A percentile compares a stretch with the other conserved stretches of the same genome.
phyloP scores from a whole-genome alignment of 257 asterid genomes.

The Misopates orontium region DNA sequence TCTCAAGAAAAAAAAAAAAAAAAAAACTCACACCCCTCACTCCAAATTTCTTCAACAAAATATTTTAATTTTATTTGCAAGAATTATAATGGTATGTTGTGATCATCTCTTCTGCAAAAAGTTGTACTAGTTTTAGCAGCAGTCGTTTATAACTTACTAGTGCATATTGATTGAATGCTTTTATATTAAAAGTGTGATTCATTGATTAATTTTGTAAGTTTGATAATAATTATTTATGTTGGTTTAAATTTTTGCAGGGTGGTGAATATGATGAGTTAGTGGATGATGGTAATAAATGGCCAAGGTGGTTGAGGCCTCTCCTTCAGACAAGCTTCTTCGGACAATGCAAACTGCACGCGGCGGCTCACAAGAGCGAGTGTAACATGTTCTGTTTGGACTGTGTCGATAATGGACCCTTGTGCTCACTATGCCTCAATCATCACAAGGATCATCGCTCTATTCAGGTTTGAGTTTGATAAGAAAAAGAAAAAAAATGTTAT shows the following conservation, averaged over 20 bases:
- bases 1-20: not conserved
- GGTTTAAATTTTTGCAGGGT: constrained; percentile 1
- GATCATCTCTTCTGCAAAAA: too few relatives aligned
- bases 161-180: too few relatives aligned
- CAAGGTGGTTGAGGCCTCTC: constrained; percentile 75
- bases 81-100: too few relatives aligned
- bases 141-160: too few relatives aligned
- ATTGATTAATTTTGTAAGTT: too few relatives aligned
- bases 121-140: too few relatives aligned
- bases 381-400: constrained; percentile 92
- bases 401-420: constrained; percentile 54
- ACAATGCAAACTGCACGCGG: constrained; percentile 76
- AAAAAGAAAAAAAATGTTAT: too few relatives aligned
- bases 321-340: constrained; percentile 69
- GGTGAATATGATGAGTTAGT: constrained; percentile 3
- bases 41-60: not conserved
- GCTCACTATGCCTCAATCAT: constrained; percentile 67
- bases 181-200: too few relatives aligned
- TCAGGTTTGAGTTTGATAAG: too few relatives aligned
- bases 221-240: too few relatives aligned
- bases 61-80: too few relatives aligned
- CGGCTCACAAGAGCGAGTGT: constrained; percentile 91
- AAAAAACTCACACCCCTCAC: not conserved
- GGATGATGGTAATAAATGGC: constrained; percentile 37
- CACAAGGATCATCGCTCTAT: constrained; percentile 75